phyloP scores from a whole-genome alignment of 2,329 filamentous ascomycete species.

The Epichloe hybrida region DNA sequence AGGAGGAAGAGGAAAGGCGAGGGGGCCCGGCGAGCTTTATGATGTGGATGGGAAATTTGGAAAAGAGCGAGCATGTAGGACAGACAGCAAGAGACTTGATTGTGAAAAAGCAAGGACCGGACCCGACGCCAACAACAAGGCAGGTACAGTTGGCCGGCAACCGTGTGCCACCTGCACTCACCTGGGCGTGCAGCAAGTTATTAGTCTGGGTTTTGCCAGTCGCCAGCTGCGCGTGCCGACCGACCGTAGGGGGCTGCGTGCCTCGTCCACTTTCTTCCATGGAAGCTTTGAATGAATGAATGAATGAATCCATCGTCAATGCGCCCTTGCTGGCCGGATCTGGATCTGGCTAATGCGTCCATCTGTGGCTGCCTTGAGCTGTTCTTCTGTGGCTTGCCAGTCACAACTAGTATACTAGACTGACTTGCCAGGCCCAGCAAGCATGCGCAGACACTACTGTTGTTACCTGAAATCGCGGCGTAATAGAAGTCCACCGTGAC shows the following conservation, averaged over 20 bases:
- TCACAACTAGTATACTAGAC: background rate
- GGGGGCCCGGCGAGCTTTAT: constrained; percentile 3
- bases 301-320: no score
- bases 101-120: constrained; percentile 6
- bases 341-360: background rate
- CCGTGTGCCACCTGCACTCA: constrained; percentile 5
- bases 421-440: background rate
- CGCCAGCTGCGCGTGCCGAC: no score
- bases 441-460: background rate
- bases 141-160: constrained; percentile 5
- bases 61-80: background rate
- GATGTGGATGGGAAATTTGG: background rate
- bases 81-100: background rate
- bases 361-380: background rate
- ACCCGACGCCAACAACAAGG: background rate
- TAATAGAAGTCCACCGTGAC: background rate
- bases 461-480: no score
- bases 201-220: no score
- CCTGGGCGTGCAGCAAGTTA: no score
- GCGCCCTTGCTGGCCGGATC: background rate
- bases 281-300: no score
- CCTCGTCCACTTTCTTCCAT: background rate
- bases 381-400: background rate
- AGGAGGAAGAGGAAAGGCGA: background rate
- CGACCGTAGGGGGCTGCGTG: background rate